Base-by-base conservation (phyloP, 2,329 filamentous ascomycete genomes). In the Nothophoma quercina region DNA sequence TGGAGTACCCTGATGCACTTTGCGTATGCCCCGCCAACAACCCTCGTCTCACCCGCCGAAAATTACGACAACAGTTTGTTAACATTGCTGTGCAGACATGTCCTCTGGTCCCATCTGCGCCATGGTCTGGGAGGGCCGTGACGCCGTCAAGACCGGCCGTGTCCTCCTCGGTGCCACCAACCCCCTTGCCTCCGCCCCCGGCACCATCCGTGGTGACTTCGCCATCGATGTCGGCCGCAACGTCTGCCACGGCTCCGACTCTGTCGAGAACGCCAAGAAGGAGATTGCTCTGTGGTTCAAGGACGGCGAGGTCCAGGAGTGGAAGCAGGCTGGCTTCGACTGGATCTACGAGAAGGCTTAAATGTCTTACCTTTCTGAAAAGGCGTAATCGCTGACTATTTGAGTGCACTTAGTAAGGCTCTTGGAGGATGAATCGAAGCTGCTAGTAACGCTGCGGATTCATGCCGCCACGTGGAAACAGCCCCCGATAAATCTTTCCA, bases 91-190 rank as follows among this genome's bases (percentile, higher is more conserved):
- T n/a, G n/a, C 64, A 96, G 92, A 98, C 87, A 99, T 98, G 95
- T 83, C 87, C 79, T 93, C 88, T 79, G 95, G 95, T 78, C 95
- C 95, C 78, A 93, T 99, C 83, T 89, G 86, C 85, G 95, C 95
- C 84, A 99, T 98, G 93, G 89, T 99, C 81, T 99, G 95, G 95
- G 93, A 99, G 82, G 95, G 95, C 77, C 90, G 90, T 86, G 93
- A 99, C 76, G 95, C 88, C 80, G 93, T 97, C 86, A 98, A 98
- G 90, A 97, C 93, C 70, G 95, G 95, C 81, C 93, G 95, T 77
- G 87, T 83, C 79, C 88, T 99, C 79, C 92, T 99, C 79, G 95
- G 95, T 82, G 95, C 95, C 82, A 99, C 95, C 86, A 98, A 99
- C 90, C 95, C 95, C 74, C 86, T 95, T 65, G 90, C 88, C 77